Evolutionary conservation across 192 early-diverging fungal genomes (phyloP), one percentile per base, ranked within the genome.

Genomic region (Polychytrium aggregatum): DNA sequence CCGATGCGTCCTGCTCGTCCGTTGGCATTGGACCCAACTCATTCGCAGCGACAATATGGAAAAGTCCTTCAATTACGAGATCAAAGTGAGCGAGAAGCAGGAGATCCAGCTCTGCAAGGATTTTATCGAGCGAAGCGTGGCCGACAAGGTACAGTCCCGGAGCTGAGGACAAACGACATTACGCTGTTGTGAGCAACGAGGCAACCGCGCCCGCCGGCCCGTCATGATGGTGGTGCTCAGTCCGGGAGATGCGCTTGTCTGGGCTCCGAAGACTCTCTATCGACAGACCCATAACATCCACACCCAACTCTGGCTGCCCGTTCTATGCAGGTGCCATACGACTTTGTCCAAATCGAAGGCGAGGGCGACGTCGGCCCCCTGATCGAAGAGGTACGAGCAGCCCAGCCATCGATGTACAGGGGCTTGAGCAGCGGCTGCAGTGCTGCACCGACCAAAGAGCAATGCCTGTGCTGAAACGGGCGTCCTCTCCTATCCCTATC

Each of bases 321-420:
- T 37, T 37, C n/a, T 16, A 16, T 7, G 33, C 44, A 55, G 39
- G 41, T 53, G 14, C 45, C 44, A 18, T 62, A 62, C 36, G 48
- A 56, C n/a, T 55, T 62, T 31, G 30, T 56, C 10, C 41, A 50
- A 33, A 48, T 62, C 26, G 53, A 62, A 35, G 60, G 60, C 21
- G 60, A 62, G 36, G 53, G 60, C 35, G 60, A 62, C 37, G 55
- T 53, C 2, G 60, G 60, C 1, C 60, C 60, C 2, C 38, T 62
- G 37, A 51, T 62, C 27, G 60, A 62, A 41, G 57, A 59, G 57
- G 57, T 59, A 20, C 29, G 40, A 27, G 18, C 21, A 17, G 13
- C n/a, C n/a, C n/a, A n/a, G n/a, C n/a, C n/a, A n/a, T n/a, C n/a
- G n/a, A n/a, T n/a, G n/a, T n/a, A n/a, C n/a, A n/a, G n/a, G n/a